Evolutionary conservation across 208 protist species (phyloP), one percentile per base, ranked within the genome.

Genomic region (Trypanosoma brucei): DNA sequence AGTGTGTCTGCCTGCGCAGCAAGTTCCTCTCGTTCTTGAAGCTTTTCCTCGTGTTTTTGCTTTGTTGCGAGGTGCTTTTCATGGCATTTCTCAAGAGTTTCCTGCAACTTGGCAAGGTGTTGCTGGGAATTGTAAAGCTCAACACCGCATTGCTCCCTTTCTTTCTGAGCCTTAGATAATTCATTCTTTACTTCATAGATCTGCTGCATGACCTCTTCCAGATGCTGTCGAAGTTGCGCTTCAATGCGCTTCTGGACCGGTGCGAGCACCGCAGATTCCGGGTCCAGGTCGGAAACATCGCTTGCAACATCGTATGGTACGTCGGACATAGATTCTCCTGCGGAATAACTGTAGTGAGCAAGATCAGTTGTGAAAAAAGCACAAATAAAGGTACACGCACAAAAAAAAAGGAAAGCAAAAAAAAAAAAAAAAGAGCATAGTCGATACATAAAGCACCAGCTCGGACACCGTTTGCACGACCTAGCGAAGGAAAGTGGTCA

Each of bases 41-140:
- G 75, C 54, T 83, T 88, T 38, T 96, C 86, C 38, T 95, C 92
- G 42, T 94, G 79, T 50, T 93, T 68, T 52, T 82, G 74, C 51
- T 94, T 73, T 50, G 88, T 81, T 7, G 73, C 67, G 0, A 65
- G 37, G n/a, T 91, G 79, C 48, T 91, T 93, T 46, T 96, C 93
- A 62, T 98, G 84, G 4, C 82, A 77, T 57, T 84, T 92, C 65
- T 98, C 95, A 35, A 97, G 83, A 0, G 82, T 81, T 57, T 97
- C 85, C 57, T 98, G 94, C 44, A 96, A 75, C 68, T 92, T 95
- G 0, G 94, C 94, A 8, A 97, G 83, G 53, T 97, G 93, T 61
- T 97, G 95, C 65, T 98, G 95, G 3, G 94, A 84, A 55, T 94
- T 93, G 76, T 98, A 98, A 37, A 98, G 79, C 62, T 98, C 87